Base-by-base conservation (phyloP, 495 filamentous ascomycete genomes). In the Aspergillus indologenus region DNA sequence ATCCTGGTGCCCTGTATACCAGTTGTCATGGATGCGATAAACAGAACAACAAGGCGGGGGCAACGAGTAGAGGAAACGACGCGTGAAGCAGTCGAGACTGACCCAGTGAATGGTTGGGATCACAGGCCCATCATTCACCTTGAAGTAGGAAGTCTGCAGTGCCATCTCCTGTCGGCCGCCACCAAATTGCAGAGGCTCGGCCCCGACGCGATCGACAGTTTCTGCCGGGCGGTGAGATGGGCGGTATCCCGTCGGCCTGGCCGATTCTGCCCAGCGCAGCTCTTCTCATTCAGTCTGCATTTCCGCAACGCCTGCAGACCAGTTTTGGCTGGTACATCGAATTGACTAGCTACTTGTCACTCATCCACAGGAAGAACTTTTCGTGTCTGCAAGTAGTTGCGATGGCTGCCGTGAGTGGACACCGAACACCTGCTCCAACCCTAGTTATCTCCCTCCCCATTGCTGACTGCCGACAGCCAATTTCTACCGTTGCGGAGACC, bases 401-500 rank as follows among this genome's bases (percentile, higher is more conserved):
- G 42, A 79, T 79, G 76, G 73, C 74, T 68, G 73, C 71, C 58
- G 76, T 79, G 43, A 73, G 76, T 69, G 26, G n/a, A 1, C 46
- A n/a, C 15, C 5, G 6, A 22, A 22, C 17, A 34, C 47, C 19
- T n/a, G 29, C 54, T 20, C 44, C 8, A 18, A 23, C 31, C 52
- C 40, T 54, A 62, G 42, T 64, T 54, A 44, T 40, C 34, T 40
- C 34, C 9, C n/a, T n/a, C 26, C 26, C 26, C 19, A 23, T 53
- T 29, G 21, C 56, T 66, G 18, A 63, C 46, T 14, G 20, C 26
- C 21, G 45, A 24, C 43, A 96, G 91, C 84, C 85, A 74, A 96
- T 98, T 73, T 87, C 91, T 58, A 97, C 95, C 61, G 85, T 97
- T 71, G 87, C 90, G 67, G 92, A 98, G 83, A 88, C 85, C 73